Evolutionary conservation across 306 rosid species (phyloP), one percentile per base, ranked within the genome.

Genomic region (Cucurbita maxima): DNA sequence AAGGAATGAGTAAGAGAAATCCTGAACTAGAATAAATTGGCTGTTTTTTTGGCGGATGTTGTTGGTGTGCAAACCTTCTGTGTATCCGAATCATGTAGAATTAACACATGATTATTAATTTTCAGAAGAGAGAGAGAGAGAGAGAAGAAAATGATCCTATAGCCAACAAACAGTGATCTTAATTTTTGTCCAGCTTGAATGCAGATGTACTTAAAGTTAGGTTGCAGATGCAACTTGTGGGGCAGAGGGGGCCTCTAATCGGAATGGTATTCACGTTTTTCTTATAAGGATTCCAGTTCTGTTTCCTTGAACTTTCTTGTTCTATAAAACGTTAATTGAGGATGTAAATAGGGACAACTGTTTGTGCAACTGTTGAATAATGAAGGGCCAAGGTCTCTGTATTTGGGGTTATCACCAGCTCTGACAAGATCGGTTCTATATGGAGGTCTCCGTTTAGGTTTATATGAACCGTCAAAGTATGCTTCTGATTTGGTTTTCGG

Each of bases 171-270:
- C 57, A 68, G 57, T 20, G 73, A 68, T 47, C 73, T 40, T 76
- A 58, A 70, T 72, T 57, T 74, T 53, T 74, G 70, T 67, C 78
- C n/a, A 71, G 74, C 52, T n/a, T 82, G 79, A 67, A 64, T 83
- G 91, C 90, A 94, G 97, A 95, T 87, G 96, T 95, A 16, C 80
- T 95, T 78, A 95, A 95, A 81, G 96, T 91, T 52, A 91, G 99
- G 87, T 89, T 95, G 81, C 99, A 95, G 80, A 95, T 89, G 96
- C 99, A 95, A 83, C 99, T 91, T 52, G 91, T 89, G 78, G 96
- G 99, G 71, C 96, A 86, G 90, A 91, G 77, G 74, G 96, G 96
- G 85, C 97, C 95, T 81, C 79, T 89, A 75, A 84, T 69, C 59
- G 99, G 99, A 84, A 91, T 91, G 96, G 99, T 94, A 89, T 47